A percentile compares a stretch with the other conserved stretches of the same genome.
Conservation (phyloP, 345 rosid species). For the Moringa oleifera region DNA sequence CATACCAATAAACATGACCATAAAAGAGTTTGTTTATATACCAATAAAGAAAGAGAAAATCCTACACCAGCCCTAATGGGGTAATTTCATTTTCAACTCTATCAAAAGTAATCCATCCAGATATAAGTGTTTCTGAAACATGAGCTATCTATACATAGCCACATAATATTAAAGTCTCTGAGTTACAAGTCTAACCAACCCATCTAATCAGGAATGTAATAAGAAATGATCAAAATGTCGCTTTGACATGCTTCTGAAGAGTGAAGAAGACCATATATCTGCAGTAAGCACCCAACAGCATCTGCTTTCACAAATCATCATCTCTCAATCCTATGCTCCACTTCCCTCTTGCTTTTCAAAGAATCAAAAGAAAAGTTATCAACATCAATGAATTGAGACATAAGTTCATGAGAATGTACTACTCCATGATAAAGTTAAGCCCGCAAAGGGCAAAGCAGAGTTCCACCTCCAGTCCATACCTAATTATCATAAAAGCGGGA, state of each 20-base stretch:
- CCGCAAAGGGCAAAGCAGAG: not conserved
- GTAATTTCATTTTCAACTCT: no score
- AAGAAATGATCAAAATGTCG: conserved; percentile 8
- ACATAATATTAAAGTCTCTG: conserved; percentile 6
- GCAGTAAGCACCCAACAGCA: conserved; percentile 7
- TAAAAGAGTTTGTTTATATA: no score
- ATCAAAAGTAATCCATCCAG: no score
- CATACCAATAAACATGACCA: no score
- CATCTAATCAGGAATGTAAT: conserved; percentile 18
- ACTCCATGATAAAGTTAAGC: conserved; percentile 9
- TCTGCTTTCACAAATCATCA: not conserved
- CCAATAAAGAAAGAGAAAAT: no score
- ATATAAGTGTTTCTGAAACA: no score
- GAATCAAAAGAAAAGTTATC: not conserved
- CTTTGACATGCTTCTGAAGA: conserved; percentile 16
- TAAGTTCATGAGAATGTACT: no score
- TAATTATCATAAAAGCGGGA: conserved; percentile 74
- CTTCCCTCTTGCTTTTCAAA: not conserved
- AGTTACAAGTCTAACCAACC: conserved; percentile 19
- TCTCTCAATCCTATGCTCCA: conserved; percentile 11
- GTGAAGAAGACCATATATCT: no score
- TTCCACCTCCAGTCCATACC: conserved; percentile 17
- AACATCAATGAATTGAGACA: no score
- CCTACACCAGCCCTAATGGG: no score
- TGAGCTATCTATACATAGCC: conserved; percentile 2